phyloP scores from a whole-genome alignment of 2,329 filamentous ascomycete species.

The Verticillium klebahnii region DNA sequence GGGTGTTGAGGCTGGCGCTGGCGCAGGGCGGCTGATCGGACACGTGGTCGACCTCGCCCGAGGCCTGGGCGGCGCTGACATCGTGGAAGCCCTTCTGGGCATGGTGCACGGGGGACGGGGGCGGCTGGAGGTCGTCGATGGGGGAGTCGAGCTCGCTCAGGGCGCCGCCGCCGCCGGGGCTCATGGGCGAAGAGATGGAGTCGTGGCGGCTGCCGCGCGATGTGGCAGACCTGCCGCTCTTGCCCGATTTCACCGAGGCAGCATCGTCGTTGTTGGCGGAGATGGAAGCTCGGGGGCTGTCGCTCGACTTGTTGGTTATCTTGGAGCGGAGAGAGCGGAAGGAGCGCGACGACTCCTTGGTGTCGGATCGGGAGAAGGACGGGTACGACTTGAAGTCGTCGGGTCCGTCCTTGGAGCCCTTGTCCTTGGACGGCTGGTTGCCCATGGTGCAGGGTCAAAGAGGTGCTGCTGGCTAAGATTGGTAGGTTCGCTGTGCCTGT shows the following conservation, averaged over 20 bases:
- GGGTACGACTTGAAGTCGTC: conserved; percentile 79
- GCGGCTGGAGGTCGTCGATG: conserved; percentile 51
- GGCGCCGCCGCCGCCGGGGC: conserved; percentile 26
- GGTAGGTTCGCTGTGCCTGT: not conserved
- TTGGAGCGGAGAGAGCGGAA: conserved; percentile 83
- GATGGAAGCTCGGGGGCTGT: conserved; percentile 64
- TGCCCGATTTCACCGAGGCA: conserved; percentile 68
- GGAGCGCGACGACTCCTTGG: conserved; percentile 85
- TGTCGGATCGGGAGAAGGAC: conserved; percentile 88
- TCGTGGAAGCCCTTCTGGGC: conserved; percentile 73
- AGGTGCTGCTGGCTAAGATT: not conserved
- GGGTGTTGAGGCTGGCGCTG: conserved; percentile 49
- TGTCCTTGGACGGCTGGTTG: conserved; percentile 68
- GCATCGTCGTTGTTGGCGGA: conserved; percentile 65
- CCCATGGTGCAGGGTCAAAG: conserved; percentile 52
- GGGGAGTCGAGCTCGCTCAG: conserved; percentile 37
- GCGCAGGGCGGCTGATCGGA: conserved; percentile 83
- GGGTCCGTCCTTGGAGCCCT: conserved; percentile 38
- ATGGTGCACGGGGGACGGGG: conserved; percentile 84
- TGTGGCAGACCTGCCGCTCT: conserved; percentile 49
- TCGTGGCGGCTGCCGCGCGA: conserved; percentile 43
- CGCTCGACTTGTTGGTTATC: conserved; percentile 65
- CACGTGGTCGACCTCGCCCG: conserved; percentile 89
- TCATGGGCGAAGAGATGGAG: conserved; percentile 33
- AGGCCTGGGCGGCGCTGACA: conserved; percentile 74